phyloP scores from a whole-genome alignment of 2,329 filamentous ascomycete species.

The Aspergillus sp. region DNA sequence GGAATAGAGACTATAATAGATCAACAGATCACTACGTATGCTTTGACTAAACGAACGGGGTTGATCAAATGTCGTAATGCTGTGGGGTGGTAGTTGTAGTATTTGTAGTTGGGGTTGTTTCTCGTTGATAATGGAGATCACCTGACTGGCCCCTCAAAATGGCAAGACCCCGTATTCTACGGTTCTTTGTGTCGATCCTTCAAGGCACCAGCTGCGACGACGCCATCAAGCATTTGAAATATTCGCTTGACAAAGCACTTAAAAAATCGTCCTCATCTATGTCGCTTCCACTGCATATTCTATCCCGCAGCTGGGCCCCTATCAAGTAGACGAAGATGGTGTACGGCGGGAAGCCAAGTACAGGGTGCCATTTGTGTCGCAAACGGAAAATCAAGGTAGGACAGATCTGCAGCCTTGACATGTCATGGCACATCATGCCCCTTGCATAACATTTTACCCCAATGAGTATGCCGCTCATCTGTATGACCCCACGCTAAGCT shows the following conservation, averaged over 20 bases:
- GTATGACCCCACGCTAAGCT: constrained; percentile 12
- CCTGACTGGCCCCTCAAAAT: background rate
- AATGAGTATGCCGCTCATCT: background rate
- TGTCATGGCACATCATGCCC: background rate
- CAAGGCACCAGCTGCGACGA: no score
- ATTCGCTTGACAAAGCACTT: background rate
- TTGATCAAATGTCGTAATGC: no score
- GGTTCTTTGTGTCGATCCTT: no score
- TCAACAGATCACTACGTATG: background rate
- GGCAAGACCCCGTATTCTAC: background rate
- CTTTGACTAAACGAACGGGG: background rate
- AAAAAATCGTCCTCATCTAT: background rate
- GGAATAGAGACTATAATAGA: background rate
- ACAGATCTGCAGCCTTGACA: constrained; percentile 7
- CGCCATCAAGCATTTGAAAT: no score
- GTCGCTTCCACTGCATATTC: background rate
- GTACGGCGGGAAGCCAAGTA: constrained; percentile 44
- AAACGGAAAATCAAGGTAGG: constrained; percentile 45
- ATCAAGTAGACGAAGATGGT: constrained; percentile 35
- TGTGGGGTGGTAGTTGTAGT: no score
- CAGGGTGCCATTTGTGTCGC: constrained; percentile 43
- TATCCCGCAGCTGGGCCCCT: background rate
- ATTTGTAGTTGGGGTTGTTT: no score
- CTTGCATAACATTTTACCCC: background rate
- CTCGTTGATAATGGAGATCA: background rate